These are phyloP conservation scores for Phytophthora palmivora DNA, from an alignment of 352 stramenopile genomes.

Conservation along the genomic window DNA sequence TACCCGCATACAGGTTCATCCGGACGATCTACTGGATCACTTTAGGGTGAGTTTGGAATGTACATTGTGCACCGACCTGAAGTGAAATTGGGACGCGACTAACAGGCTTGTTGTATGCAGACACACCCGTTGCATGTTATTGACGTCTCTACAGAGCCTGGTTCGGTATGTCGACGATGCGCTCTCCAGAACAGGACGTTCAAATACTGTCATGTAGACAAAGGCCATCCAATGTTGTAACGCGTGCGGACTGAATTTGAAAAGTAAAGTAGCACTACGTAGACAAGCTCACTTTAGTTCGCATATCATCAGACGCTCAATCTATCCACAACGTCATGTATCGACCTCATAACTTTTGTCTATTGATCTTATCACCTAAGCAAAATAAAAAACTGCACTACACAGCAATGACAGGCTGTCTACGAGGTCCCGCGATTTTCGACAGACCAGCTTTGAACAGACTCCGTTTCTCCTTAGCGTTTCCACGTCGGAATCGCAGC, in stretches of 20 bases:
- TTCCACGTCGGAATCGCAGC: conserved; percentile 82
- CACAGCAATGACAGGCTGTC: conserved; percentile 54
- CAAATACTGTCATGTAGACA: conserved; percentile 75
- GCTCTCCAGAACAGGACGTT: conserved; percentile 47
- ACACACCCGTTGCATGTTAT: conserved; percentile 75
- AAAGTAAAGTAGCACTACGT: background rate
- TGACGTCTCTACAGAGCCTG: conserved; percentile 59
- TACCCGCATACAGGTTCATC: conserved; percentile 45
- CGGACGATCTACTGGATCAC: conserved; percentile 58
- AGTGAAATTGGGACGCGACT: conserved; percentile 12
- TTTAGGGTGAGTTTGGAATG: conserved; percentile 56
- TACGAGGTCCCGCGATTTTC: conserved; percentile 41
- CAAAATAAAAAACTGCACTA: conserved; percentile 43
- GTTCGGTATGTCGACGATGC: conserved; percentile 58
- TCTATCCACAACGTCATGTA: too few relatives aligned
- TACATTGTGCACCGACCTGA: background rate
- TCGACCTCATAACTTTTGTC: conserved; percentile 27
- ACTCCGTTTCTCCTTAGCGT: conserved; percentile 79
- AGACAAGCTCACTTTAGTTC: conserved; percentile 1
- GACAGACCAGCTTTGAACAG: conserved; percentile 61
- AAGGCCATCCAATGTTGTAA: conserved; percentile 80
- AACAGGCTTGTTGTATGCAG: conserved; percentile 32
- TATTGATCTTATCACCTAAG: conserved; percentile 23
- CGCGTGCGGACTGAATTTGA: conserved; percentile 1
- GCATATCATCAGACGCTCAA: too few relatives aligned